A percentile compares a stretch with the other conserved stretches of the same genome.
Conservation (phyloP, 371 early-diverging fungal genomes). For the Conidiobolus incongruus region DNA sequence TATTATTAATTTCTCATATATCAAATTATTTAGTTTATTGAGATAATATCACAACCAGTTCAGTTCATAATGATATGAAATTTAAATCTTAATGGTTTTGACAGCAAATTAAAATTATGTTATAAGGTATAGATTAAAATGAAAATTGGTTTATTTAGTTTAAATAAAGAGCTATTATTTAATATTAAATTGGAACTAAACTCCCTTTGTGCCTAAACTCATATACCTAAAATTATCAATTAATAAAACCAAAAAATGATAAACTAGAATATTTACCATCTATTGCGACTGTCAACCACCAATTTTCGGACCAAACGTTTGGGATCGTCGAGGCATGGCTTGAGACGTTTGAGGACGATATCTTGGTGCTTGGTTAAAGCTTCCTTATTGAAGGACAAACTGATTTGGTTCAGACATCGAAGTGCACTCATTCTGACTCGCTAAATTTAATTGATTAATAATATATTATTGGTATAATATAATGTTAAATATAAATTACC, state of each 20-base stretch:
- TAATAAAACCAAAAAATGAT: no score
- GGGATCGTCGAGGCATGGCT: slow-evolving; percentile 47
- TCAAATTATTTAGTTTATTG: slow-evolving; percentile 2
- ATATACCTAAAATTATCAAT: no score
- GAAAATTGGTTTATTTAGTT: no score
- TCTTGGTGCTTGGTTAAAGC: no score
- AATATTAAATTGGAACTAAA: no score
- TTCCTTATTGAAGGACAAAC: no score
- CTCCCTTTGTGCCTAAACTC: no score
- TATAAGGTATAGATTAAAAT: no score
- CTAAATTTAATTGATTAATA: no score
- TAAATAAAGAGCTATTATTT: no score
- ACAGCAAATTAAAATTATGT: no score
- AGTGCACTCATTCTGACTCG: slow-evolving; percentile 5
- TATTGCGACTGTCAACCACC: slow-evolving; percentile 63
- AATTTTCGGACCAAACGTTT: slow-evolving; percentile 71
- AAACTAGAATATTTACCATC: slow-evolving; percentile 66
- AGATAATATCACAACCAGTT: not conserved
- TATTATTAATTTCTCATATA: not conserved
- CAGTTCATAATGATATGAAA: not conserved
- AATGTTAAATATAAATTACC: not conserved
- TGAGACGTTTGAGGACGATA: slow-evolving; percentile 29
- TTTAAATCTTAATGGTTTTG: slow-evolving; percentile 1
- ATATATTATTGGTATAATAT: slow-evolving; percentile 43
- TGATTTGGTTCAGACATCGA: no score